Evolutionary conservation across 345 rosid genomes (phyloP).

Genomic region (Ceriops tagal): DNA sequence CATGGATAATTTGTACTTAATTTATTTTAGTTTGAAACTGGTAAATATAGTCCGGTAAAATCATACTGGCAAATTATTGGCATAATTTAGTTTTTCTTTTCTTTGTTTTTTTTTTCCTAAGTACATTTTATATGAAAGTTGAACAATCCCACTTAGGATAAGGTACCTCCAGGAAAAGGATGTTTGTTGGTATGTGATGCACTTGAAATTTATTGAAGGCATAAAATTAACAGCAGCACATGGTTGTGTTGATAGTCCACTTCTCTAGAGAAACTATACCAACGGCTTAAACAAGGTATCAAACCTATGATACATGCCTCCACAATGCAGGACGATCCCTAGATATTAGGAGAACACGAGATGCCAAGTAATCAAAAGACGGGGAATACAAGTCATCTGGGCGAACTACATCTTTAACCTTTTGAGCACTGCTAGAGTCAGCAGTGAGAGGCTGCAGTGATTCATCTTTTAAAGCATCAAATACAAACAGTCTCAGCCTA

Average conservation of each 20-base stretch:
- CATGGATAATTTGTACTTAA: too few species aligned
- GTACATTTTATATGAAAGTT: too few species aligned
- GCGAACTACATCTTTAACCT: slow-evolving; percentile 64
- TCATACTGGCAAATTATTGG: too few species aligned
- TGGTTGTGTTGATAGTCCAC: neutral
- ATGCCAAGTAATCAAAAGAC: slow-evolving; percentile 67
- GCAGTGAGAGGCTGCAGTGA: slow-evolving; percentile 31
- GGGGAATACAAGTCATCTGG: slow-evolving; percentile 79
- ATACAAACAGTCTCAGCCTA: slow-evolving; percentile 67
- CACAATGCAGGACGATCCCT: slow-evolving; percentile 87
- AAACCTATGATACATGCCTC: slow-evolving; percentile 46
- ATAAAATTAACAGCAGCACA: slow-evolving; percentile 7
- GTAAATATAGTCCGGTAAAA: too few species aligned
- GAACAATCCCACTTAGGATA: too few species aligned
- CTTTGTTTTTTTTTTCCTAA: too few species aligned
- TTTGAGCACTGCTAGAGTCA: slow-evolving; percentile 34
- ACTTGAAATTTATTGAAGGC: too few species aligned
- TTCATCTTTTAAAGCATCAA: slow-evolving; percentile 62
- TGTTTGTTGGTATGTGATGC: too few species aligned
- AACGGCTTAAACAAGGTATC: slow-evolving; percentile 2
- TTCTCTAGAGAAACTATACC: neutral
- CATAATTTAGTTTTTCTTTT: too few species aligned
- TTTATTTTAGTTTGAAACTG: too few species aligned
- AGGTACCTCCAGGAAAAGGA: too few species aligned
- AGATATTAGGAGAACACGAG: slow-evolving; percentile 77